These are phyloP conservation scores for Fusarium newnesense DNA, from an alignment of 2,329 filamentous ascomycete genomes.

Conservation along the genomic window DNA sequence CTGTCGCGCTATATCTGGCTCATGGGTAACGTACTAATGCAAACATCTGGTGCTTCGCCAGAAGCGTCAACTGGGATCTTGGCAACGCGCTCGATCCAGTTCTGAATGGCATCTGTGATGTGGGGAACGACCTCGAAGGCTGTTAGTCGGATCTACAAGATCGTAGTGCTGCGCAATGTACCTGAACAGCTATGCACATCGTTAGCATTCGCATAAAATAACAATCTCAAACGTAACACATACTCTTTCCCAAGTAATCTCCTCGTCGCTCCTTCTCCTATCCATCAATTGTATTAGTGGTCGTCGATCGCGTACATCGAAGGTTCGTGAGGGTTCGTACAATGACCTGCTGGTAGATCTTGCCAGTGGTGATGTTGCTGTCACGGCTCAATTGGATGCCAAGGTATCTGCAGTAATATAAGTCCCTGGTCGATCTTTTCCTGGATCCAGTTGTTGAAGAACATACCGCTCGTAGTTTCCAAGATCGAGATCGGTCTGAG, in stretches of 20 bases:
- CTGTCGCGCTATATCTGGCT: neutral
- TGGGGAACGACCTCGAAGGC: slow-evolving; percentile 73
- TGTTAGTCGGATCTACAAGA: neutral
- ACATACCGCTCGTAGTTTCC: slow-evolving; percentile 64
- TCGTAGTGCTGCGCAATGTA: neutral
- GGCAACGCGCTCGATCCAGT: slow-evolving; percentile 90
- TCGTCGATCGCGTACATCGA: neutral
- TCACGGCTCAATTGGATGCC: slow-evolving; percentile 83
- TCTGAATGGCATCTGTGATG: slow-evolving; percentile 83
- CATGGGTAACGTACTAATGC: slow-evolving; percentile 74
- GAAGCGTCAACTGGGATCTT: slow-evolving; percentile 88
- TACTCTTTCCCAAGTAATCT: slow-evolving; percentile 54
- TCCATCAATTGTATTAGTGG: neutral
- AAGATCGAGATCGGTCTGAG: slow-evolving; percentile 62
- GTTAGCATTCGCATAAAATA: neutral
- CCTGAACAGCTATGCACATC: slow-evolving; percentile 17
- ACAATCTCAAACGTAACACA: neutral
- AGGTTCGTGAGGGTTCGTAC: slow-evolving; percentile 53
- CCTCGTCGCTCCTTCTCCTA: slow-evolving; percentile 69
- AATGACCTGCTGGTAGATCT: slow-evolving; percentile 92
- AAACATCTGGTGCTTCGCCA: slow-evolving; percentile 85
- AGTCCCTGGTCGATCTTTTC: neutral
- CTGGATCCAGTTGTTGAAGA: neutral
- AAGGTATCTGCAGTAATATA: slow-evolving; percentile 64
- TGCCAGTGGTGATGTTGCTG: slow-evolving; percentile 97